Evolutionary conservation across 1,284 basidiomycete species (phyloP), one percentile per base, ranked within the genome.

Genomic region (Cryptococcus sp.): DNA sequence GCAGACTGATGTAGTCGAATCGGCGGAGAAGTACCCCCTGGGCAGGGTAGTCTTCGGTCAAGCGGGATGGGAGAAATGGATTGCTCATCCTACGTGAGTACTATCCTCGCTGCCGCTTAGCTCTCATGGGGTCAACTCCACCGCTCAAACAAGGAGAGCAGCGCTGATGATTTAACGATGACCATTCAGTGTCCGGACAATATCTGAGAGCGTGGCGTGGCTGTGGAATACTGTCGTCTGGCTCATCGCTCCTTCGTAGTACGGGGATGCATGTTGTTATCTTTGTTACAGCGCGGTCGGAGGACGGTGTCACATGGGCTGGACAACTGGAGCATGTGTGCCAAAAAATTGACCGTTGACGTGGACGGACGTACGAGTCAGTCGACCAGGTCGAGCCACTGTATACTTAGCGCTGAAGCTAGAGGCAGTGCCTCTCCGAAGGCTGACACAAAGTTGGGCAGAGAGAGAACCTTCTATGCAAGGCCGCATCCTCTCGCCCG

Each of bases 171-270:
- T 35, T 4, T 31, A 31, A 31, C 10, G 31, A 35, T 46, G 20
- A 31, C 10, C 5, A 35, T 46, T 5, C 20, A 68, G 64, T 5
- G 42, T 69, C 5, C 25, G 23, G 20, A 61, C 54, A 6, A 40
- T 69, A 7, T 23, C 46, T 10, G 50, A 54, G 22, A 56, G 59
- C 25, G 42, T 73, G 25, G 50, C 57, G 2, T 64, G 69, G 61
- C 11, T 73, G 41, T 73, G 71, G 71, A 38, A 57, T 31, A 54
- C 64, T 17, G 47, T 73, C 3, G 39, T 59, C 6, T 68, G 67
- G 69, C 53, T 69, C 41, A 35, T 56, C 3, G 20, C 50, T n/a
- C 31, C 31, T 35, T 2, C 31, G 13, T 35, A 35, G 13, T 13
- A 35, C 8, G 31, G 31, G 13, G 31, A 35, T 35, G 31, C 8